Evolutionary conservation across 768 basidiomycete species (phyloP).

Genomic region (Gyrodon lividus): DNA sequence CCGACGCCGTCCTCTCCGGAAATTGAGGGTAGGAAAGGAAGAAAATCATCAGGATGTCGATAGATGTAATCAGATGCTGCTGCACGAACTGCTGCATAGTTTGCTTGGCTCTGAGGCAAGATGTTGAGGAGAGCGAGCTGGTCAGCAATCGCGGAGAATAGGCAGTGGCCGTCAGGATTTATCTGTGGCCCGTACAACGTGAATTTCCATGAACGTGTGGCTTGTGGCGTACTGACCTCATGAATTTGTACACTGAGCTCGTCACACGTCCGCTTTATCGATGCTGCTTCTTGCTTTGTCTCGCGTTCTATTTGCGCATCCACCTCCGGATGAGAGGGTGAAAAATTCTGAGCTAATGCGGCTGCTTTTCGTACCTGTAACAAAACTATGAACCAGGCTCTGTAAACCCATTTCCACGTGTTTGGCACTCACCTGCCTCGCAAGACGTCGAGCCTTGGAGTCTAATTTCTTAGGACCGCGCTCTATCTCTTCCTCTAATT

Average conservation of each 20-base stretch:
- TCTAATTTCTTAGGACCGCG: slow-evolving; percentile 45
- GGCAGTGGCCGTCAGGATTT: slow-evolving; percentile 93
- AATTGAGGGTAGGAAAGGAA: slow-evolving; percentile 84
- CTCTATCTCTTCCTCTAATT: slow-evolving; percentile 16
- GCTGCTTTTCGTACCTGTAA: slow-evolving; percentile 72
- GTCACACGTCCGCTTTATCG: slow-evolving; percentile 64
- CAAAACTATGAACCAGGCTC: slow-evolving; percentile 3
- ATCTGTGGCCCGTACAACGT: slow-evolving; percentile 51
- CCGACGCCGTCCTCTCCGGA: slow-evolving; percentile 69
- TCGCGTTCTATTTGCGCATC: slow-evolving; percentile 62
- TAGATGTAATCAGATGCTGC: slow-evolving; percentile 82
- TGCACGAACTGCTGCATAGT: slow-evolving; percentile 57
- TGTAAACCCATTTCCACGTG: neutral
- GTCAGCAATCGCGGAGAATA: slow-evolving; percentile 92
- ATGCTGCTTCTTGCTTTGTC: slow-evolving; percentile 63
- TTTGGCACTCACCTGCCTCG: slow-evolving; percentile 58
- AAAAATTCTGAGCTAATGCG: slow-evolving; percentile 51
- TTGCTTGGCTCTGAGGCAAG: slow-evolving; percentile 55
- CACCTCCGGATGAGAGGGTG: slow-evolving; percentile 53
- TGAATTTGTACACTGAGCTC: slow-evolving; percentile 62
- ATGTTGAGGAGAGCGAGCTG: slow-evolving; percentile 78
- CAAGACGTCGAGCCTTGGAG: slow-evolving; percentile 63
- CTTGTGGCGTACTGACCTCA: slow-evolving; percentile 46
- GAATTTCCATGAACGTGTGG: slow-evolving; percentile 1
- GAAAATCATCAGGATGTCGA: slow-evolving; percentile 82